Evolutionary conservation across 441 rosid species (phyloP).

Genomic region (Cnidoscolus chayamansa): DNA sequence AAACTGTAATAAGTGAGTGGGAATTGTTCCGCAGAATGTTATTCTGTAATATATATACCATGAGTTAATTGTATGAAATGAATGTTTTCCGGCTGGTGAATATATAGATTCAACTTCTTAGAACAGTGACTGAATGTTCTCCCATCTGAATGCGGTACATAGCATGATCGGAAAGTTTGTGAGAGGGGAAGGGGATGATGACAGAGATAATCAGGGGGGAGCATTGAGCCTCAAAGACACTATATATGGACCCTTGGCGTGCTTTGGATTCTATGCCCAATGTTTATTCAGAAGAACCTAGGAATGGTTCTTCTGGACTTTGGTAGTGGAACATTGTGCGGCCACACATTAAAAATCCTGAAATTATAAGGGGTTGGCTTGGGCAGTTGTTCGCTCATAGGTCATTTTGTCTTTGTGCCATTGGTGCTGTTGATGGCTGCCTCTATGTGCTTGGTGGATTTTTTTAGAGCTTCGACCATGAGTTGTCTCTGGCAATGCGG

Average conservation of each 20-base stretch:
- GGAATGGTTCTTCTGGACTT: slow-evolving; percentile 42
- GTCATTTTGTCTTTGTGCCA: slow-evolving; percentile 71
- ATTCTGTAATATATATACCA: neutral
- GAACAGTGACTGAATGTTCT: neutral
- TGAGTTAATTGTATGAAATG: neutral
- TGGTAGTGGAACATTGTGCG: slow-evolving; percentile 45
- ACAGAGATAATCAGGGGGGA: no score
- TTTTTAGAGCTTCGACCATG: slow-evolving; percentile 52
- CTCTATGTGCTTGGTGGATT: slow-evolving; percentile 85
- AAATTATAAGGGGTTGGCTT: slow-evolving; percentile 59
- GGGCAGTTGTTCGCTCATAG: slow-evolving; percentile 49
- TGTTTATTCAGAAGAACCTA: slow-evolving; percentile 42
- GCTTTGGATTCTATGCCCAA: slow-evolving; percentile 82
- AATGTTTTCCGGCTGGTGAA: neutral
- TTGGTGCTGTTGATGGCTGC: slow-evolving; percentile 62
- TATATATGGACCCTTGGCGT: slow-evolving; percentile 29
- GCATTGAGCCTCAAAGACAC: no score
- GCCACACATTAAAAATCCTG: slow-evolving; percentile 47
- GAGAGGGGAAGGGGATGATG: neutral
- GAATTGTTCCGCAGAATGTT: neutral
- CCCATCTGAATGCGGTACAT: neutral
- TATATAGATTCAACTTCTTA: neutral
- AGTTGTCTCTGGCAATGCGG: slow-evolving; percentile 64
- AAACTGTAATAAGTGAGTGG: neutral
- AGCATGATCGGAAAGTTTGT: neutral